Conservation (phyloP, 306 rosid genomes). For the Lotus japonicus region DNA sequence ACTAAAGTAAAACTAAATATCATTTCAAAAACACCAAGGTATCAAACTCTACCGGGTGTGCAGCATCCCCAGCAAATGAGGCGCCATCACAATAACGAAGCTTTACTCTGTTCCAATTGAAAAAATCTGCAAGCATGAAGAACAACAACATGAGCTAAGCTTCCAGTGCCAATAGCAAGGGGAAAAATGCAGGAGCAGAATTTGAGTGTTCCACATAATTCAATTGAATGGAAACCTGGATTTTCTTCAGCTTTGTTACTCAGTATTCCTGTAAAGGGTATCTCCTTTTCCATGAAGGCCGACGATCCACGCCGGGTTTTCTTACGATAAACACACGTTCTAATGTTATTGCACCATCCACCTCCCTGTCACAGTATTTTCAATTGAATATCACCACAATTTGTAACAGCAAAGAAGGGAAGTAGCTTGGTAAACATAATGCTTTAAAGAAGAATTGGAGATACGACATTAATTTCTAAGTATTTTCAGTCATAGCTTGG, state of each 20-base stretch:
- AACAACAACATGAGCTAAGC: constrained; percentile 8
- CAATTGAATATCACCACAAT: neutral
- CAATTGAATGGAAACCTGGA: constrained; percentile 56
- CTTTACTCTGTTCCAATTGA: constrained; percentile 92
- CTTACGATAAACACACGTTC: constrained; percentile 82
- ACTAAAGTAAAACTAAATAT: neutral
- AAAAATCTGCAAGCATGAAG: constrained; percentile 59
- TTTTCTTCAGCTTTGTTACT: constrained; percentile 69
- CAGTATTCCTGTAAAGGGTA: constrained; percentile 73
- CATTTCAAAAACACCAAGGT: neutral
- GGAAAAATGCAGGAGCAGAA: neutral
- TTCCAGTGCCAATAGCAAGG: neutral
- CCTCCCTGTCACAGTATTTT: constrained; percentile 79
- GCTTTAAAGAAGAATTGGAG: neutral
- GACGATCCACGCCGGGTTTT: constrained; percentile 76
- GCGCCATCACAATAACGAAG: constrained; percentile 99
- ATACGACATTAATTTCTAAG: neutral
- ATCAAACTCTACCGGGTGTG: constrained; percentile 49
- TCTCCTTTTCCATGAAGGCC: constrained; percentile 68
- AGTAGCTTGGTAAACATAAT: neutral
- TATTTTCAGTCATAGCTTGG: neutral
- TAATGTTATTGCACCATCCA: constrained; percentile 86
- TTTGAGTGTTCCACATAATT: neutral
- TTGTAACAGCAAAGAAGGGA: neutral
- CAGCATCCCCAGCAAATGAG: constrained; percentile 80